Base-by-base conservation (phyloP, 2,329 filamentous ascomycete species). In the Cadophora gregata region DNA sequence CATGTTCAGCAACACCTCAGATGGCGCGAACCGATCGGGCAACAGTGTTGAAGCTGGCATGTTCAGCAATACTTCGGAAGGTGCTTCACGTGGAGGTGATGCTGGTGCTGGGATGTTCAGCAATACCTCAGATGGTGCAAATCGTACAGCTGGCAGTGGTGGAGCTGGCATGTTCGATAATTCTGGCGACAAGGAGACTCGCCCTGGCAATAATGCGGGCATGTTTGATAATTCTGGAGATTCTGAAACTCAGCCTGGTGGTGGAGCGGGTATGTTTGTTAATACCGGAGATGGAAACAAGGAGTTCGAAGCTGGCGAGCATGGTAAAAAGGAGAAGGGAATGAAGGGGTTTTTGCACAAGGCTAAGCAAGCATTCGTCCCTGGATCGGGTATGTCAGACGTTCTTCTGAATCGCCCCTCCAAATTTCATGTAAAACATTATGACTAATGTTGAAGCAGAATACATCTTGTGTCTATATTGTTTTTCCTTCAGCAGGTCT, bases 141-240 rank as follows among this genome's bases (percentile, higher is more conserved):
- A 45, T 21, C 53, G 53, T 24, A 36, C 29, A 12, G 53, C 29
- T 24, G 33, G 33, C 14, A 42, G 56, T 29, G 33, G 33, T 27
- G 56, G 56, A 45, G 56, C 56, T 21, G 56, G 56, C 16, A 59
- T 45, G 33, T 59, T 59, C 29, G 56, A 59, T 33, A 59, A 59
- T 16, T 42, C 36, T 27, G 56, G 56, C 6, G 33, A 29, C 19
- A 45, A 33, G 0, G 33, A 59, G 12, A 59, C 56, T n/a, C 56
- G 56, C 29, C 24, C 56, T 29, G 56, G 56, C 1, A 21, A 45
- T 19, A 29, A 19, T 45, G 56, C 56, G 2, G 56, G 56, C 14
- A 59, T 29, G 56, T 59, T 59, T 19, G 56, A 59, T 14, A 59
- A 59, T 21, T 59, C 56, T 45, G 56, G 56, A 45, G 33, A 7